Evolutionary conservation across 352 stramenopile genomes (phyloP), one percentile per base, ranked within the genome.

Genomic region (Pythium rishiriense): DNA sequence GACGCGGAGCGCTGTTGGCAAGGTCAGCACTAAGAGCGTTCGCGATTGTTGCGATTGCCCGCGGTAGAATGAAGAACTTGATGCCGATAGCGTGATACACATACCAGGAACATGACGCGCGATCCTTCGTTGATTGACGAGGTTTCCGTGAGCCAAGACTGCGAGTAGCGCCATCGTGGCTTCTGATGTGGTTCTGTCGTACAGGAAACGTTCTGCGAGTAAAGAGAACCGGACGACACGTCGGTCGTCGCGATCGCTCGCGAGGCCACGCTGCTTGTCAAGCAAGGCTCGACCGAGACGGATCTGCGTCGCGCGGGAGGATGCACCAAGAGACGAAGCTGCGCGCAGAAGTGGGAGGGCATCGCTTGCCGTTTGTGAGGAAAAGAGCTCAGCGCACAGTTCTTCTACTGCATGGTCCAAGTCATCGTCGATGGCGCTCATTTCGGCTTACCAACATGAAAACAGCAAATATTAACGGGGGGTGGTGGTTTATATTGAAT

Each of bases 41-140:
- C n/a, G n/a, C n/a, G n/a, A n/a, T n/a, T n/a, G n/a, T n/a, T n/a
- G n/a, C n/a, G n/a, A 1, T 41, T 49, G 41, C n/a, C n/a, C 41
- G n/a, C 21, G 12, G 22, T 4, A 45, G 19, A 8, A 2, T 37
- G 19, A 22, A 42, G 28, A 39, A 21, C 29, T 24, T 35, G 17
- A n/a, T 21, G 10, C 46, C 55, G 58, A 58, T 2, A 7, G 35
- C 4, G 46, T 22, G 53, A 42, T n/a, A 14, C 39, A 52, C 41
- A 60, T 3, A 2, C 53, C 75, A 33, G 64, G 56, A 28, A 83
- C 49, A 35, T 61, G 72, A 22, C 68, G 57, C 41, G 72, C 70
- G 33, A 88, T 79, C 22, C 74, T 72, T 28, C 69, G 61, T 55
- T 88, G 77, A 33, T 87, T 85, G 24, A 56, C 37, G 1, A 62